Conservation (phyloP, 2,329 filamentous ascomycete genomes). For the Aspergillus glaucus region DNA sequence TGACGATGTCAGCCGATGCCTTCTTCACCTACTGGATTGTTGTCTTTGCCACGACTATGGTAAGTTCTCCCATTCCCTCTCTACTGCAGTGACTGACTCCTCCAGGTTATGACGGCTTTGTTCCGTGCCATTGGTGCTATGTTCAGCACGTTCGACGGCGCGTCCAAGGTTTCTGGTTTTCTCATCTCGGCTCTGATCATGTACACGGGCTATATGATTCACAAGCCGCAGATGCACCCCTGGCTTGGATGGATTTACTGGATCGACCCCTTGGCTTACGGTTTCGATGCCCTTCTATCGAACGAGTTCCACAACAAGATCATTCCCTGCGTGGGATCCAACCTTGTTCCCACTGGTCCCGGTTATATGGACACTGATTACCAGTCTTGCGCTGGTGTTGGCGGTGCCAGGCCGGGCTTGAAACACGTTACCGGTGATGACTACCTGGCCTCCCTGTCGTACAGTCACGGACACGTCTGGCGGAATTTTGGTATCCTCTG, state of each 20-base stretch:
- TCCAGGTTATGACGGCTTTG: constrained; percentile 51
- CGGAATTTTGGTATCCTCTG: constrained; percentile 58
- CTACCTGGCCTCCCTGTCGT: constrained; percentile 52
- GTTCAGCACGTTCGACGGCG: constrained; percentile 53
- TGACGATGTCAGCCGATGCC: constrained; percentile 44
- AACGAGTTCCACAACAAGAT: constrained; percentile 32
- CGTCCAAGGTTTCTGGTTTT: constrained; percentile 48
- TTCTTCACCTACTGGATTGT: constrained; percentile 61
- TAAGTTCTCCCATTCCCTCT: constrained; percentile 19
- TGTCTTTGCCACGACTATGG: constrained; percentile 47
- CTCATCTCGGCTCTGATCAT: constrained; percentile 32
- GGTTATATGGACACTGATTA: constrained; percentile 21
- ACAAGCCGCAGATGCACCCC: constrained; percentile 45
- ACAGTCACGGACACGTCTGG: constrained; percentile 50
- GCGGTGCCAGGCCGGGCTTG: constrained; percentile 48
- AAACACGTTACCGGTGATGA: constrained; percentile 51
- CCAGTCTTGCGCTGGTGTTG: constrained; percentile 30
- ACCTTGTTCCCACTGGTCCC: constrained; percentile 29
- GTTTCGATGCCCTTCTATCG: constrained; percentile 32
- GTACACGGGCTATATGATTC: constrained; percentile 41
- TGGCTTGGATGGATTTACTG: constrained; percentile 47
- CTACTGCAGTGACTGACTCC: constrained; percentile 7
- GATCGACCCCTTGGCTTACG: constrained; percentile 35
- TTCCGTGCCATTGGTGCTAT: constrained; percentile 53
- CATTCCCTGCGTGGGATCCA: constrained; percentile 31